These are phyloP conservation scores for Mycena metata DNA, from an alignment of 768 basidiomycete genomes.

Conservation along the genomic window DNA sequence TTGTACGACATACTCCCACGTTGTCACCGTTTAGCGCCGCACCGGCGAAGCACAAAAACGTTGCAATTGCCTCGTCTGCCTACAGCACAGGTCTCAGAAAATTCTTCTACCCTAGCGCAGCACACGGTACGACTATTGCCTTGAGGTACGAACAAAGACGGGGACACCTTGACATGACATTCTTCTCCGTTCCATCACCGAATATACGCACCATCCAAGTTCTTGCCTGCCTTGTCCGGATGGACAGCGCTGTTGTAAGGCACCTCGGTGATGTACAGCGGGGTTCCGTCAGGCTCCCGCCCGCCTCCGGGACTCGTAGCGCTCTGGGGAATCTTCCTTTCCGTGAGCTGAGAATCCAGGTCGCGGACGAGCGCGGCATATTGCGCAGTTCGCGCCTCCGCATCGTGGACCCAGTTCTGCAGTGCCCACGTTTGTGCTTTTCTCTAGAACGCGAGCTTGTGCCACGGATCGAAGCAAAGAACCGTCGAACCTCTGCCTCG, in stretches of 20 bases:
- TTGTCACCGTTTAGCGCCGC: too few species aligned
- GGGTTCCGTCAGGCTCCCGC: constrained; percentile 69
- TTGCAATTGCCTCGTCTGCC: too few species aligned
- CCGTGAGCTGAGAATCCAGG: constrained; percentile 76
- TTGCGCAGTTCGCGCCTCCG: constrained; percentile 64
- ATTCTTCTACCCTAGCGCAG: constrained; percentile 30
- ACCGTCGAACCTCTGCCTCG: constrained; percentile 63
- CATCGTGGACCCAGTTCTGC: constrained; percentile 69
- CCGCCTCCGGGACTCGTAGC: constrained; percentile 76
- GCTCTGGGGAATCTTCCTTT: constrained; percentile 66
- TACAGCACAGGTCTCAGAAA: not conserved
- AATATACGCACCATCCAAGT: constrained; percentile 71
- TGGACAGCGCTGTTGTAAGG: constrained; percentile 63
- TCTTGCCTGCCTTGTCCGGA: constrained; percentile 75
- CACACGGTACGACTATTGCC: constrained; percentile 27
- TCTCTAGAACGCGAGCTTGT: constrained; percentile 51
- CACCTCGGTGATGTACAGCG: constrained; percentile 73
- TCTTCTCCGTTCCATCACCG: constrained; percentile 64
- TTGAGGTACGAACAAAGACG: not conserved
- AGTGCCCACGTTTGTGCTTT: constrained; percentile 64
- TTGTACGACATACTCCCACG: too few species aligned
- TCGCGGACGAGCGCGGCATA: constrained; percentile 63
- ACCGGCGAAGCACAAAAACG: too few species aligned
- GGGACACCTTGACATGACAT: constrained; percentile 61
- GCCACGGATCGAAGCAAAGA: not conserved